Evolutionary conservation across 768 basidiomycete species (phyloP), one percentile per base, ranked within the genome.

Genomic region (Rhizopogon rudus): DNA sequence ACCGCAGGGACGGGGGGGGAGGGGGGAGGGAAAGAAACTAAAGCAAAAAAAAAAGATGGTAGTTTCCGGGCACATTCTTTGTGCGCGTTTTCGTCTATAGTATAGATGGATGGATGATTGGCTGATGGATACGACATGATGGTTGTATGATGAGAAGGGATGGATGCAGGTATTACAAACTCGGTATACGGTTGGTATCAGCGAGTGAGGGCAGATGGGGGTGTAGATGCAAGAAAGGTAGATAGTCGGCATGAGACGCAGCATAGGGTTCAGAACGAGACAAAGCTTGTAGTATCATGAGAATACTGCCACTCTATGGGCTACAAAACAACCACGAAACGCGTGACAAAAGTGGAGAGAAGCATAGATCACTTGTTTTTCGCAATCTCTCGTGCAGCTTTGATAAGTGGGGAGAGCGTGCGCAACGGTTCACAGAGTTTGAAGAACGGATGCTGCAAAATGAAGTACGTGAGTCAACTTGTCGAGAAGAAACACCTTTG

Each of bases 391-490:
- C 91, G 77, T 6, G 93, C 93, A 12, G 93, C 92, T 69, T 94
- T 95, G 79, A 96, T 96, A 40, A 96, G 73, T 7, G 93, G 93
- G 7, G 91, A 79, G 52, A 96, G 76, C 17, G 91, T 93, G 54
- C 89, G 80, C 51, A 96, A 76, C 6, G 92, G 92, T 73, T 97
- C 94, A 3, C 87, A 86, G 35, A 88, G 74, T 68, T 84, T 86
- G 77, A 95, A 95, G 77, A 96, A 95, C 3, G 87, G 82, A 68
- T 95, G 93, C 84, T 92, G 65, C 9, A 40, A 9, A 35, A 8
- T 37, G 13, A 37, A 54, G 40, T 8, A 56, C 16, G 54, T 63
- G 51, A 61, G 52, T 43, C 41, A 31, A 4, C 35, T 37, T 33
- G 10, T 35, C 28, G 13, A 52, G 40, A 44, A 6, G 7, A 16